Conservation (phyloP, 2,329 filamentous ascomycete species). For the Metarhizium anisopliae region DNA sequence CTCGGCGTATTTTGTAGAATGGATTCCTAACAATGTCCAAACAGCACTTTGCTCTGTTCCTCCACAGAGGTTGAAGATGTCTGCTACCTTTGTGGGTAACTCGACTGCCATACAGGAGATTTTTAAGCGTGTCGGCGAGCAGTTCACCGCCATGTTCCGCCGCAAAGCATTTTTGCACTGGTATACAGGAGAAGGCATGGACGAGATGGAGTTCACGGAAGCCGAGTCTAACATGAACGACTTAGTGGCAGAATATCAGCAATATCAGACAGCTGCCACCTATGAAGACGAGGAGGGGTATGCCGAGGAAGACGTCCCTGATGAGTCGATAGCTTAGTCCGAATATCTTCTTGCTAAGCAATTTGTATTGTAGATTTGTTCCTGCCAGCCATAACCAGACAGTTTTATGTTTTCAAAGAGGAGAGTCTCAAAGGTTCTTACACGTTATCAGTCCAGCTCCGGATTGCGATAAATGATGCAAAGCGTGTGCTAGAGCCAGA, state of each 20-base stretch:
- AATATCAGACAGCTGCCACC: constrained; percentile 98
- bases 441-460: no score
- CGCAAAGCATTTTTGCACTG: constrained; percentile 99
- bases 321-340: constrained; percentile 10
- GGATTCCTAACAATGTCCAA: constrained; percentile 99
- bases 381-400: no score
- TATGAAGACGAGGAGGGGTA: constrained; percentile 97
- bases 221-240: constrained; percentile 99
- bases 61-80: constrained; percentile 97
- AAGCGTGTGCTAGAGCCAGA: no score
- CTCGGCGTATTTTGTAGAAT: constrained; percentile 98
- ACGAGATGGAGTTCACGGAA: constrained; percentile 99
- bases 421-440: no score
- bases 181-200: constrained; percentile 99
- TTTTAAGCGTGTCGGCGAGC: constrained; percentile 99
- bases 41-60: constrained; percentile 98
- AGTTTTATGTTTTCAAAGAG: no score
- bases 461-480: no score
- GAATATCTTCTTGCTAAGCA: no score
- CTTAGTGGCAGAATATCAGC: constrained; percentile 98
- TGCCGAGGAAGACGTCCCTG: constrained; percentile 66
- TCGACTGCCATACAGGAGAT: constrained; percentile 99
- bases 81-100: constrained; percentile 97
- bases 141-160: constrained; percentile 99
- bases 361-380: no score